Evolutionary conservation across 1,139 yeast species (phyloP), one percentile per base, ranked within the genome.

Genomic region (Taiozyma sp.): DNA sequence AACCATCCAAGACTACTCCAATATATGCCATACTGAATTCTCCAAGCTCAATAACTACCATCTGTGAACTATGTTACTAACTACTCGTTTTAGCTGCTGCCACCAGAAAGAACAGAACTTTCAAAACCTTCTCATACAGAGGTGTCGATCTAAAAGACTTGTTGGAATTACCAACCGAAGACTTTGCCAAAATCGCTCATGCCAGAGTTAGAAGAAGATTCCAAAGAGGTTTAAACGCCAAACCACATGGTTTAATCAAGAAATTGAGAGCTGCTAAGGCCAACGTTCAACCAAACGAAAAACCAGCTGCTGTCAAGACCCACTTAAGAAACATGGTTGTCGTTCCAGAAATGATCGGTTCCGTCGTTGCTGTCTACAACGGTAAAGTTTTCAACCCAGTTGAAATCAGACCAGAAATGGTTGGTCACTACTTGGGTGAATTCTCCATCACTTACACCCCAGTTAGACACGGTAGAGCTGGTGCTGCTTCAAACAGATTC

Each of bases 181-280:
- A 93, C 74, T 92, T 95, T 80, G 87, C 95, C 79, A 87, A 91
- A 79, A 83, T 93, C 74, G 91, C 96, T 73, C 90, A 89, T 74
- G 96, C 99, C 72, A 90, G 99, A 84, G 97, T 93, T 74, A 92
- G 98, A 87, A 89, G 99, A 88, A 91, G 96, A 88, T 89, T 92
- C 81, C 87, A 92, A 76, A 88, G 96, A 83, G 98, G 98, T 80
- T 83, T 92, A 72, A 93, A 90, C 75, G 76, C 89, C 76, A 90
- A 89, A 83, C 96, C 96, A 80, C 87, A 85, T 87, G 96, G 96
- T 77, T 84, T 95, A 78, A 86, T 93, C 80, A 91, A 88, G 83
- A 95, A 95, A 83, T 89, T 95, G 78, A 91, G 96, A 83, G 93
- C 91, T 73, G 97, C 97, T 68, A 93, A 91, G 84, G 81, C 88